These are phyloP conservation scores for Lactifluus rugatus DNA, from an alignment of 768 basidiomycete genomes.

Conservation along the genomic window DNA sequence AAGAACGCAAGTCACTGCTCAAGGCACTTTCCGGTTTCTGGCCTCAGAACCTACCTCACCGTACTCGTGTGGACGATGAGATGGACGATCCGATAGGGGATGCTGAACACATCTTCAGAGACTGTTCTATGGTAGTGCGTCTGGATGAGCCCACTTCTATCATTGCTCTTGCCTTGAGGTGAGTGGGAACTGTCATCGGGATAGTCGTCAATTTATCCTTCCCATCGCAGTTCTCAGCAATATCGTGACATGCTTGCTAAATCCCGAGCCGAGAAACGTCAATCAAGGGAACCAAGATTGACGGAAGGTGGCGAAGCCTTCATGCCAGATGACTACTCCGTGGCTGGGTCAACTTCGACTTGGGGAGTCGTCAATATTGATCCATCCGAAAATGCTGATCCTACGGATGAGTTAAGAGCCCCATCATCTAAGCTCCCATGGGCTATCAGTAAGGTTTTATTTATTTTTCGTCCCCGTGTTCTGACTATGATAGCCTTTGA, in stretches of 20 bases:
- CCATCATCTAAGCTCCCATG: constrained; percentile 74
- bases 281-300: constrained; percentile 42
- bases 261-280: constrained; percentile 69
- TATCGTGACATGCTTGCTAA: constrained; percentile 73
- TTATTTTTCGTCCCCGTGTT: neutral
- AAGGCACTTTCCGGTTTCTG: constrained; percentile 80
- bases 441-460: constrained; percentile 56
- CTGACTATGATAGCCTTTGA: constrained; percentile 57
- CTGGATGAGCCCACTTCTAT: constrained; percentile 98
- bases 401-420: constrained; percentile 64
- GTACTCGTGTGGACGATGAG: constrained; percentile 47
- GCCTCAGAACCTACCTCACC: constrained; percentile 47
- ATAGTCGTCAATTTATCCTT: neutral
- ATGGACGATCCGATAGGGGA: constrained; percentile 61
- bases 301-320: constrained; percentile 72
- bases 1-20: constrained; percentile 65
- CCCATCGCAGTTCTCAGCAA: constrained; percentile 52
- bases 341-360: constrained; percentile 75
- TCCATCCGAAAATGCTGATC: constrained; percentile 50
- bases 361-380: constrained; percentile 92
- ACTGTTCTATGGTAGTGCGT: constrained; percentile 88
- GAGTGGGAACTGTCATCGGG: constrained; percentile 22
- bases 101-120: constrained; percentile 89
- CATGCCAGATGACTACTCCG: constrained; percentile 85
- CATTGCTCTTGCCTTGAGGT: constrained; percentile 90